Base-by-base conservation (phyloP, 2,329 filamentous ascomycete genomes). In the Colletotrichum gloeosporioides region DNA sequence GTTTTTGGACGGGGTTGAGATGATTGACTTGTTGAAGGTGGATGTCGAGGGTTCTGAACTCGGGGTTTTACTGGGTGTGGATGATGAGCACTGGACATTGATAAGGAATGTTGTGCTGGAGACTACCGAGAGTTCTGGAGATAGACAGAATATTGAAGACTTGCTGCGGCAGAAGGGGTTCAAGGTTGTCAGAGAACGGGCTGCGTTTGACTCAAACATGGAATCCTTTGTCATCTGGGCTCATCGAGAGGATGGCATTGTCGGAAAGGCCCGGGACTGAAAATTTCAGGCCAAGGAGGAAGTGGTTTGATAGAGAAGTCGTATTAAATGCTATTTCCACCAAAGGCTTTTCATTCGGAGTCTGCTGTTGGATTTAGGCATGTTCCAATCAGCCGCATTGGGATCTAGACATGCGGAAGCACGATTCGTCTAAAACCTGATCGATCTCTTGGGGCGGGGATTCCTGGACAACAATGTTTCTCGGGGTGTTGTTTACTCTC, bases 41-140 rank as follows among this genome's bases (percentile, higher is more conserved):
- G 81, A 82, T 49, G 80, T 82, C 8, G 80, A 82, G 69, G 78
- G 79, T 16, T 76, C 64, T 8, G 80, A 82, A 64, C 62, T 82
- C 18, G 78, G 77, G 3, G 79, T 81, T 6, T 63, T 81, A 3
- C 36, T 65, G 3, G 80, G 80, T 16, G 16, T 82, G 8, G 78
- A 79, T 62, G 29, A 62, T 57, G 79, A 80, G 32, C 53, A 82
- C 61, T 82, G 79, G 80, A 44, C 18, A 4, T 65, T 78, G 36
- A 65, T 80, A n/a, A 65, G 66, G 6, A 80, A 79, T 25, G 61
- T 81, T 18, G 77, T 76, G 22, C 44, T 82, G 4, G 80, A 81
- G 63, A 72, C 78, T 22, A 79, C 66, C 15, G 79, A 80, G 6
- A 44, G 69, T 27, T 67, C 72, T 53, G 78, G 77, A 8, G 66